Conservation (phyloP, 1,284 basidiomycete species). For the Peniophora sp. region DNA sequence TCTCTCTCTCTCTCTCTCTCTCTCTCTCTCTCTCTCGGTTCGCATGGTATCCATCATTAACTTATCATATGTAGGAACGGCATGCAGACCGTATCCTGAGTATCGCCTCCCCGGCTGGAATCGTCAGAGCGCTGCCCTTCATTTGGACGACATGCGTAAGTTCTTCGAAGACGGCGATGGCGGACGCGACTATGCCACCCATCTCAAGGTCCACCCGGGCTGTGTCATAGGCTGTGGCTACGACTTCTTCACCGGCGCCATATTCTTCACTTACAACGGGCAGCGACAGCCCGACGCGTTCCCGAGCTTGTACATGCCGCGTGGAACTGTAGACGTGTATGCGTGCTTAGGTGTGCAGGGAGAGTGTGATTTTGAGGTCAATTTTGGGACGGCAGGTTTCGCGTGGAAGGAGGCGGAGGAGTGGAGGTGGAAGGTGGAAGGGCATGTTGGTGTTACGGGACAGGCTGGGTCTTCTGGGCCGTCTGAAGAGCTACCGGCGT, state of each 20-base stretch:
- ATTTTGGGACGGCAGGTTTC: constrained; percentile 54
- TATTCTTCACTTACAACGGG: constrained; percentile 68
- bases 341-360: constrained; percentile 58
- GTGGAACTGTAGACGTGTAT: constrained; percentile 45
- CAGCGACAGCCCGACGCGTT: constrained; percentile 50
- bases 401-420: constrained; percentile 57
- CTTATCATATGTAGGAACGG: constrained; percentile 36
- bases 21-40: not conserved
- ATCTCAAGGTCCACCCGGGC: constrained; percentile 22
- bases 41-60: too few species aligned
- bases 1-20: not conserved
- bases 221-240: constrained; percentile 60
- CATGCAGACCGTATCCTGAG: constrained; percentile 57
- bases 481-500: not conserved
- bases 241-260: constrained; percentile 36
- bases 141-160: constrained; percentile 64
- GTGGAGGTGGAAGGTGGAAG: constrained; percentile 51
- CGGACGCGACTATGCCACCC: constrained; percentile 44
- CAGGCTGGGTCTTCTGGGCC: not conserved
- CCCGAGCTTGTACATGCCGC: constrained; percentile 47
- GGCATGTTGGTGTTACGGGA: constrained; percentile 37
- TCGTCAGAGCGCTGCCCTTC: constrained; percentile 52
- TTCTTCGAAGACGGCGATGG: constrained; percentile 64
- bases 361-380: constrained; percentile 45
- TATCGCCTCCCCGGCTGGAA: constrained; percentile 71